Evolutionary conservation across 2,329 filamentous ascomycete genomes (phyloP).

Genomic region (Cladophialophora yegresii): DNA sequence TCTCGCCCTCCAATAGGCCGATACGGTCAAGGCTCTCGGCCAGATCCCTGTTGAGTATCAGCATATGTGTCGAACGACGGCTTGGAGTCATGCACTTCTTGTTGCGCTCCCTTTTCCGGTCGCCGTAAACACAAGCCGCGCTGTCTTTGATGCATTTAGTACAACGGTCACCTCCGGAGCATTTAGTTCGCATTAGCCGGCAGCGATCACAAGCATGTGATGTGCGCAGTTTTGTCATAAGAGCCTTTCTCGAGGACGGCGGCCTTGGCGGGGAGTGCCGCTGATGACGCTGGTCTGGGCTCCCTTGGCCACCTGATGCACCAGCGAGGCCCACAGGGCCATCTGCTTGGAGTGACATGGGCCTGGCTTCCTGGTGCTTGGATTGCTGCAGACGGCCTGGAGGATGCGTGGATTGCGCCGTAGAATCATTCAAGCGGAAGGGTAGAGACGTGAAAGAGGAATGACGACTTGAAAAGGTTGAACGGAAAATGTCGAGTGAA

Average conservation of each 20-base stretch:
- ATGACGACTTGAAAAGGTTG: neutral
- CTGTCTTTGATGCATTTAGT: constrained; percentile 33
- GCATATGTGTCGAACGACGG: neutral
- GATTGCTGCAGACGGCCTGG: neutral
- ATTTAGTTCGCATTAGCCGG: constrained; percentile 32
- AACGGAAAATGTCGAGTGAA: neutral
- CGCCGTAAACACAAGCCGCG: constrained; percentile 28
- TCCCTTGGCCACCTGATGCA: neutral
- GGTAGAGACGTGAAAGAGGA: neutral
- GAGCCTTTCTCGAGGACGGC: neutral
- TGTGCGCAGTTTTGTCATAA: constrained; percentile 12
- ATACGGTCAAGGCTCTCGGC: constrained; percentile 27
- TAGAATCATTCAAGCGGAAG: neutral
- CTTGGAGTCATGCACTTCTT: constrained; percentile 27
- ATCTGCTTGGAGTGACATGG: neutral
- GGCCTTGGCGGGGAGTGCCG: constrained; percentile 1
- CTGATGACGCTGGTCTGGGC: neutral
- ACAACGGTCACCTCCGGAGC: constrained; percentile 31
- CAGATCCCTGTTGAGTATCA: constrained; percentile 24
- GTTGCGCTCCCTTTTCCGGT: constrained; percentile 34
- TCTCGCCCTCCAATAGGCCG: constrained; percentile 23
- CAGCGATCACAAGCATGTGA: constrained; percentile 34
- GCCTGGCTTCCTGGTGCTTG: neutral
- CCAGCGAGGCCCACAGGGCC: neutral
- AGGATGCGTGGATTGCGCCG: neutral